These are phyloP conservation scores for Podaxis sp. DNA, from an alignment of 768 basidiomycete species.

Conservation along the genomic window DNA sequence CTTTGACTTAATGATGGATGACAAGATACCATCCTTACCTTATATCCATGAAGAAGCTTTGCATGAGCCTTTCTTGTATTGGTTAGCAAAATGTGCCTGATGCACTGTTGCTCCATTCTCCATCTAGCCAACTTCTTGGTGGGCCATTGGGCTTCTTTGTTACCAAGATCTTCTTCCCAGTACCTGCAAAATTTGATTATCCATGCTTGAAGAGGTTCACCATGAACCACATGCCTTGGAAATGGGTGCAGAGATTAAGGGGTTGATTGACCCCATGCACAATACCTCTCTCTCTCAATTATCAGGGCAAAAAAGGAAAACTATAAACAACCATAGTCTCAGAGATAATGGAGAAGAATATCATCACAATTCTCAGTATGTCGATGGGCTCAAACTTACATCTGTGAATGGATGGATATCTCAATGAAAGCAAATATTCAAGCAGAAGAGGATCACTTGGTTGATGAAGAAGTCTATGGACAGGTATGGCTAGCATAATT, in stretches of 20 bases:
- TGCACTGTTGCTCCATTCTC: neutral
- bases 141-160: slow-evolving; percentile 5
- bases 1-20: slow-evolving; percentile 25
- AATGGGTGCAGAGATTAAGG: slow-evolving; percentile 24
- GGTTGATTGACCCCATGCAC: slow-evolving; percentile 32
- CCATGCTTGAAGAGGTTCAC: slow-evolving; percentile 21
- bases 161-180: slow-evolving; percentile 7
- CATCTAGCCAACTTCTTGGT: neutral
- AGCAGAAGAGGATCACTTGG: slow-evolving; percentile 26
- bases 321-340: slow-evolving; percentile 25
- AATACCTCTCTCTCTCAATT: slow-evolving; percentile 28
- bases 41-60: slow-evolving; percentile 27
- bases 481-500: slow-evolving; percentile 21
- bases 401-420: neutral
- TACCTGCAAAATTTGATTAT: neutral
- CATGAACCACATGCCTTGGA: slow-evolving; percentile 27
- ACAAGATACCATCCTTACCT: slow-evolving; percentile 26
- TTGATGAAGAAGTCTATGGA: slow-evolving; percentile 28
- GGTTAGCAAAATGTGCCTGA: neutral
- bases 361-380: slow-evolving; percentile 44
- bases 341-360: slow-evolving; percentile 37
- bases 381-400: neutral
- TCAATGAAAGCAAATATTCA: slow-evolving; percentile 31
- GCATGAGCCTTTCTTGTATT: slow-evolving; percentile 18
- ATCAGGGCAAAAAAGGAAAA: slow-evolving; percentile 33